These are phyloP conservation scores for Ceratocystis huliohia DNA, from an alignment of 2,329 filamentous ascomycete genomes.

Conservation along the genomic window DNA sequence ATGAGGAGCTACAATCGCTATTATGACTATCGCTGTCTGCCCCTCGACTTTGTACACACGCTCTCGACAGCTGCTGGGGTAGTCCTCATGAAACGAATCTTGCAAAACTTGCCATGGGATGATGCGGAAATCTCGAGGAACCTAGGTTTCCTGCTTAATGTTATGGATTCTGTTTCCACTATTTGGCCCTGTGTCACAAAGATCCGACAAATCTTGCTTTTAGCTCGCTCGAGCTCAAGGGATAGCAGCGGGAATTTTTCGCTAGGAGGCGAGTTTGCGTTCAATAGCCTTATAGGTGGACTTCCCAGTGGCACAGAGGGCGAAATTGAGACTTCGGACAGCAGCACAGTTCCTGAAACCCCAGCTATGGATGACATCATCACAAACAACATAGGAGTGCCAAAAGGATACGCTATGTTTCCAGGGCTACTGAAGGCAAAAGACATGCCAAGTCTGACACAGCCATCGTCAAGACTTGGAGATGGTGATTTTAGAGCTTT, in stretches of 20 bases:
- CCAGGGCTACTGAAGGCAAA: background rate
- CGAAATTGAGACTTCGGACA: background rate
- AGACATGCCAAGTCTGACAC: background rate
- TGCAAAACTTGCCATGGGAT: slow-evolving; percentile 31
- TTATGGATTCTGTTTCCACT: slow-evolving; percentile 40
- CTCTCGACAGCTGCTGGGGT: slow-evolving; percentile 36
- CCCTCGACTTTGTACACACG: slow-evolving; percentile 38
- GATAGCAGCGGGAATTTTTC: background rate
- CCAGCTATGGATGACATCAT: background rate
- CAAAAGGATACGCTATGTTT: background rate
- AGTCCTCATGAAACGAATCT: slow-evolving; percentile 35
- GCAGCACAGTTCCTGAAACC: background rate
- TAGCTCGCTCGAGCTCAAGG: slow-evolving; percentile 18
- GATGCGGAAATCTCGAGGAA: slow-evolving; percentile 37
- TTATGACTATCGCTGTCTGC: slow-evolving; percentile 34
- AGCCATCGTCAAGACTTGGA: background rate
- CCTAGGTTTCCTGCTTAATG: slow-evolving; percentile 37
- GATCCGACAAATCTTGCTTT: slow-evolving; percentile 29
- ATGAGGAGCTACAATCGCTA: slow-evolving; percentile 34
- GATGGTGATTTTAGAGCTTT: slow-evolving; percentile 10
- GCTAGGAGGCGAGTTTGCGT: background rate
- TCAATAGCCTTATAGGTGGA: slow-evolving; percentile 12
- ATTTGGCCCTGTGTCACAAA: slow-evolving; percentile 37
- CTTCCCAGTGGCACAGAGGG: background rate
- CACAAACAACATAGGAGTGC: background rate